Base-by-base conservation (phyloP, 2,329 filamentous ascomycete genomes). In the Clarireedia homoeocarpa region DNA sequence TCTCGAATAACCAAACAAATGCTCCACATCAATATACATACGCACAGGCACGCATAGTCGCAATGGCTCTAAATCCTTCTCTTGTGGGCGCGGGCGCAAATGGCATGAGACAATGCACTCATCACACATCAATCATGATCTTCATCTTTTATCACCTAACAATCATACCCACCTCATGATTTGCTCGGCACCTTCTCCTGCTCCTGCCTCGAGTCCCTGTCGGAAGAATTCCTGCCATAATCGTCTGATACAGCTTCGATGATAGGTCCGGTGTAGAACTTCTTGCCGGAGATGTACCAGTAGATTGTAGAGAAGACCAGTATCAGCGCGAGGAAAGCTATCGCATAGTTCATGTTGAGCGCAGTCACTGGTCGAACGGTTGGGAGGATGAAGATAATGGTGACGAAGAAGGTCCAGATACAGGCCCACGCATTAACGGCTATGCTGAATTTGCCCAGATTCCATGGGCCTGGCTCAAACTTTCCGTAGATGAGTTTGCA, bases 261-360 rank as follows among this genome's bases (percentile, higher is more conserved):
- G n/a, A 67, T 46, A 2, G 77, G 77, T 6, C 77, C 77, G 4
- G 72, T 75, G 66, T 79, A 80, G 62, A 74, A 75, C 48, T 70
- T 71, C 49, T 71, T 70, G 40, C 77, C 77, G 5, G 65, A 62
- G 51, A 72, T 59, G 57, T 68, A 74, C 77, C 77, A 81, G 64
- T 75, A 79, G 12, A 69, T 40, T 20, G 69, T 59, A 0, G 77
- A 69, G 59, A 75, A 67, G 27, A 73, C 23, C 23, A 78, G 67
- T 42, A 80, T 77, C 40, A 72, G 72, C 4, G 65, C 71, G 40
- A 80, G 62, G 61, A 78, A 78, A 12, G 75, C 77, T 36, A 73
- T 70, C n/a, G 77, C 77, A 63, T 80, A 81, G 68, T 80, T 80
- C 78, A 81, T 81, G 72, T 75, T 34, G 14, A 24, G 45, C 10